phyloP scores from a whole-genome alignment of 495 filamentous ascomycete genomes.

The Neurospora sp. region DNA sequence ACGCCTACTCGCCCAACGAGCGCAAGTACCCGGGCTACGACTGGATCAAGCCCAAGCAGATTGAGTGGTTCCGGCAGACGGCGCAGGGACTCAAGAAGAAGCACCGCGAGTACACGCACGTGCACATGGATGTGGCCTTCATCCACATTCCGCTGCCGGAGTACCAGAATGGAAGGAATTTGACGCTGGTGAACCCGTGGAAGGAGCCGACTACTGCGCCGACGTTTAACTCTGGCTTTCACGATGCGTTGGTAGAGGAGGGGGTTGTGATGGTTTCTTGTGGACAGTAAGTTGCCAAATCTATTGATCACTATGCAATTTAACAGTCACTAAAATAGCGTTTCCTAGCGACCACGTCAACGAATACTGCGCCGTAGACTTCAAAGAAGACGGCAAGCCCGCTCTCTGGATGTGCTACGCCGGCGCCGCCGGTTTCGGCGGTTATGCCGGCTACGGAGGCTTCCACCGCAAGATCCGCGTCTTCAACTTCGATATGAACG shows the following conservation, averaged over 20 bases:
- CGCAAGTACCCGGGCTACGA: conserved; percentile 79
- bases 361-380: conserved; percentile 79
- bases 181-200: conserved; percentile 50
- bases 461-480: conserved; percentile 77
- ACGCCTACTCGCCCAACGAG: conserved; percentile 87
- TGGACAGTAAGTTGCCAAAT: conserved; percentile 64
- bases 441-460: conserved; percentile 82
- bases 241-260: conserved; percentile 74
- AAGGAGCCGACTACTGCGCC: conserved; percentile 77
- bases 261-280: conserved; percentile 77
- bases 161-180: conserved; percentile 43
- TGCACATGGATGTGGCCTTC: conserved; percentile 94
- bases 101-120: conserved; percentile 74
- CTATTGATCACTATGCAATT: background rate
- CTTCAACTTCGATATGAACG: conserved; percentile 87
- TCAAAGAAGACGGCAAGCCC: conserved; percentile 43
- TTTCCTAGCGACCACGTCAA: conserved; percentile 75
- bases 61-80: conserved; percentile 82
- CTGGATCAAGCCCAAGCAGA: conserved; percentile 90
- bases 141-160: conserved; percentile 96
- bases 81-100: conserved; percentile 53
- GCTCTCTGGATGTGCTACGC: conserved; percentile 99
- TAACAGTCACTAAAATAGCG: conserved; percentile 1
- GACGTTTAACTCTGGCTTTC: conserved; percentile 76
- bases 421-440: conserved; percentile 80